Evolutionary conservation across 106 monocot genomes (phyloP).

Genomic region (Cymbidium sinense): DNA sequence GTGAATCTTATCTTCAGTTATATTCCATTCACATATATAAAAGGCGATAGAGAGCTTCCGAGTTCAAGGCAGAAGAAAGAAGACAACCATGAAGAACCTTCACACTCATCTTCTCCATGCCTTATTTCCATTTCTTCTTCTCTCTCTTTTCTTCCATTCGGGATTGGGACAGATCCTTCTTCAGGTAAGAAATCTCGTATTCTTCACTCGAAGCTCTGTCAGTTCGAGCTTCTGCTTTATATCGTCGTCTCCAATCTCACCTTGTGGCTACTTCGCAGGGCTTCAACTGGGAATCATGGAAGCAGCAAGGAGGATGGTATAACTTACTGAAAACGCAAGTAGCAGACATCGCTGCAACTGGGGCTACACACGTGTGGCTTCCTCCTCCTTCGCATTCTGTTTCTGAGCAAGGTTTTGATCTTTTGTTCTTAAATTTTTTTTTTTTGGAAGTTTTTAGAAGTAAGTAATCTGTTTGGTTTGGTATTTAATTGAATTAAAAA

Average conservation of each 20-base stretch:
- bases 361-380: constrained; percentile 66
- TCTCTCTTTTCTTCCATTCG: neutral
- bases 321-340: constrained; percentile 38
- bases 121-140: constrained; percentile 1
- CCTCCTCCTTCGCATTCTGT: constrained; percentile 68
- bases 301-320: constrained; percentile 59
- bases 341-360: constrained; percentile 26
- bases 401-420: constrained; percentile 38
- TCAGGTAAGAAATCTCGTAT: constrained; percentile 1
- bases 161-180: constrained; percentile 21
- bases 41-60: neutral
- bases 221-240: neutral
- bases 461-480: no score
- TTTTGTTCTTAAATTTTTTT: neutral
- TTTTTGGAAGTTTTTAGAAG: no score
- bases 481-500: neutral
- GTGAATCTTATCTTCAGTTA: no score
- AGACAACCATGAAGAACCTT: neutral
- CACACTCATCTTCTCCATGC: no score
- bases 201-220: neutral
- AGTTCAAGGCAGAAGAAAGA: neutral
- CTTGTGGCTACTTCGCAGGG: constrained; percentile 23
- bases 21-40: no score
- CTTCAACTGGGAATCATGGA: constrained; percentile 84
- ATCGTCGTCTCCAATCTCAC: neutral